Conservation (phyloP, 2,329 filamentous ascomycete species). For the Aspergillus pseudoglaucus region DNA sequence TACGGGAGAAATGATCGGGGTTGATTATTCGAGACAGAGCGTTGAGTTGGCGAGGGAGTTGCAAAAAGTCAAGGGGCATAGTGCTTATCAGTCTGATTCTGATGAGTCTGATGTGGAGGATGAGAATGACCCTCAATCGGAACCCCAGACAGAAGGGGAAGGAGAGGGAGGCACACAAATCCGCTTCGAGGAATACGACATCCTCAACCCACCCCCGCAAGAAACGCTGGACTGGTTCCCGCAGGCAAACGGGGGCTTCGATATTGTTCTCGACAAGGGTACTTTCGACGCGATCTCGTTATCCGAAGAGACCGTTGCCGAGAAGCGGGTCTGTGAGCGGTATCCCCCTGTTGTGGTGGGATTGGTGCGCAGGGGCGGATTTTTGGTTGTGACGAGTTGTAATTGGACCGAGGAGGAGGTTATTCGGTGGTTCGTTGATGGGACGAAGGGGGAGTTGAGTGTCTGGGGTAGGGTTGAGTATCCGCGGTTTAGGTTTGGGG, state of each 20-base stretch:
- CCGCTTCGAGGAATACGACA: slow-evolving; percentile 58
- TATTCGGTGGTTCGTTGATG: slow-evolving; percentile 64
- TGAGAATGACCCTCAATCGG: slow-evolving; percentile 22
- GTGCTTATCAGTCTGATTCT: slow-evolving; percentile 26
- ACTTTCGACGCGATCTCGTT: slow-evolving; percentile 94
- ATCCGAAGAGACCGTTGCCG: slow-evolving; percentile 27
- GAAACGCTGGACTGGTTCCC: slow-evolving; percentile 33
- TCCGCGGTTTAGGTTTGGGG: slow-evolving; percentile 81
- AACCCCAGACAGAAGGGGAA: slow-evolving; percentile 5
- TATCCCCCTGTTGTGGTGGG: slow-evolving; percentile 64
- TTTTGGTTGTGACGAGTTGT: slow-evolving; percentile 85
- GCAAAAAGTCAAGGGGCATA: slow-evolving; percentile 31
- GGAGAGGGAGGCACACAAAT: slow-evolving; percentile 23
- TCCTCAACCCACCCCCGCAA: slow-evolving; percentile 42
- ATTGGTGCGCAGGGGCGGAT: slow-evolving; percentile 63
- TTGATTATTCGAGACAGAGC: slow-evolving; percentile 77
- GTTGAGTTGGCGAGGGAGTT: slow-evolving; percentile 67
- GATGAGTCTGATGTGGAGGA: slow-evolving; percentile 47
- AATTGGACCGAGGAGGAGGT: slow-evolving; percentile 96
- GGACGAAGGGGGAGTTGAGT: slow-evolving; percentile 40
- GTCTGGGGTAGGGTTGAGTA: slow-evolving; percentile 69
- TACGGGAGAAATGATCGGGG: slow-evolving; percentile 66
- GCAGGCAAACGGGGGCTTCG: slow-evolving; percentile 55
- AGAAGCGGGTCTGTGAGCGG: slow-evolving; percentile 60
- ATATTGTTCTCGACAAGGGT: slow-evolving; percentile 94